These are phyloP conservation scores for Calonectria crousiana DNA, from an alignment of 2,329 filamentous ascomycete species.

Conservation along the genomic window DNA sequence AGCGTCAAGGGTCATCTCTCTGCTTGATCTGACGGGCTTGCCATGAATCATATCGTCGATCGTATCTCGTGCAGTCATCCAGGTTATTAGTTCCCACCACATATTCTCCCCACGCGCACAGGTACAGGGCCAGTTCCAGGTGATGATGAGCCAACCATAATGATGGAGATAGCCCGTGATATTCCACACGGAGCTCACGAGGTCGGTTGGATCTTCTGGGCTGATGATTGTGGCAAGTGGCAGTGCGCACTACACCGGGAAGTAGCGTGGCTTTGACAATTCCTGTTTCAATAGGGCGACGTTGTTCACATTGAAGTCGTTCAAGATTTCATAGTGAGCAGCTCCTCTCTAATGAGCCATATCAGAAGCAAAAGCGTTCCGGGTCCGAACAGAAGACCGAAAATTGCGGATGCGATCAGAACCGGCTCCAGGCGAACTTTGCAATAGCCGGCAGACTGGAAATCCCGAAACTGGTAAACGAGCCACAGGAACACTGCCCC, in stretches of 20 bases:
- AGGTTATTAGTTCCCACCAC: not conserved
- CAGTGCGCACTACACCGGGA: not conserved
- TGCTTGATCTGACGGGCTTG: not conserved
- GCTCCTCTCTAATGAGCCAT: constrained; percentile 38
- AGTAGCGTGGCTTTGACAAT: not conserved
- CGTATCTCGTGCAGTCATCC: constrained; percentile 7
- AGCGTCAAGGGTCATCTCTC: not conserved
- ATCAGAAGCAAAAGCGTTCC: constrained; percentile 31
- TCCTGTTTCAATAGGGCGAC: not conserved
- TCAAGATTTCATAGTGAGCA: constrained; percentile 13
- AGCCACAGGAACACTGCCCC: constrained; percentile 40
- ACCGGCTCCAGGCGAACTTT: constrained; percentile 20
- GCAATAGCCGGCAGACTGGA: constrained; percentile 35
- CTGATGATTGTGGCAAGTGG: not conserved
- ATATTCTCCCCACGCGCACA: too few species aligned
- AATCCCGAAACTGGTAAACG: constrained; percentile 36
- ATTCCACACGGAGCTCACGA: not conserved
- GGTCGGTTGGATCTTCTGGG: not conserved
- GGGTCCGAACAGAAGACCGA: constrained; percentile 25
- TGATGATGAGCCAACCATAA: not conserved
- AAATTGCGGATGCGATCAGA: not conserved
- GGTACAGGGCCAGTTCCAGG: not conserved
- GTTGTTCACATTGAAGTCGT: not conserved
- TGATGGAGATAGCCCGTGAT: not conserved
- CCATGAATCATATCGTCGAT: not conserved